Evolutionary conservation across 148 eudicot genomes (phyloP).

Genomic region (Gaultheria prostrata): DNA sequence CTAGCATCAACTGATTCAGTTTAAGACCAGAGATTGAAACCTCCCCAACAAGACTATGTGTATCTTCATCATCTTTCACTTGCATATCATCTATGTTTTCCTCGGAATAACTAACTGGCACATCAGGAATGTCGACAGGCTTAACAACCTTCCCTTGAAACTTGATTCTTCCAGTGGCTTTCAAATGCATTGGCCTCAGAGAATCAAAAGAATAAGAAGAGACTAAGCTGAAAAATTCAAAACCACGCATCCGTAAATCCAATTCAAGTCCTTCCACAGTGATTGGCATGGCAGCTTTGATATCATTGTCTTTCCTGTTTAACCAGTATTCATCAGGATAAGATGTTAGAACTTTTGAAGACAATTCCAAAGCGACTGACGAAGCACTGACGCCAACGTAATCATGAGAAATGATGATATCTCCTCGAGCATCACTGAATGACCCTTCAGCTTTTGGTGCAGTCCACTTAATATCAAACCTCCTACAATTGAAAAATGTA

Average conservation of each 20-base stretch:
- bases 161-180: conserved; percentile 93
- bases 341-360: conserved; percentile 59
- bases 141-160: conserved; percentile 85
- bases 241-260: conserved; percentile 92
- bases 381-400: conserved; percentile 75
- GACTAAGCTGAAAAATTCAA: conserved; percentile 81
- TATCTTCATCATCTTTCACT: conserved; percentile 24
- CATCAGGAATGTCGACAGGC: conserved; percentile 30
- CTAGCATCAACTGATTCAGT: conserved; percentile 91
- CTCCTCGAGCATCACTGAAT: conserved; percentile 96
- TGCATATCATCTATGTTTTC: conserved; percentile 23
- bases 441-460: conserved; percentile 99
- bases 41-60: conserved; percentile 71
- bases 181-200: conserved; percentile 76
- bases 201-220: conserved; percentile 88
- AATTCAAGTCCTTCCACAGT: conserved; percentile 84
- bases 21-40: conserved; percentile 83
- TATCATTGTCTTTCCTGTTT: conserved; percentile 40
- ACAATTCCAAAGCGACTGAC: conserved; percentile 84
- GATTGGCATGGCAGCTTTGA: conserved; percentile 46
- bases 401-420: conserved; percentile 88
- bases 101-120: conserved; percentile 28
- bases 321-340: conserved; percentile 57
- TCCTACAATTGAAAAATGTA: conserved; percentile 42
- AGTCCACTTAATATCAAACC: conserved; percentile 96